Percentiles rank a stretch among this genome's conserved stretches.
phyloP scores from a whole-genome alignment of 2,329 filamentous ascomycete genomes.

The Chaetomiaceae sp. region DNA sequence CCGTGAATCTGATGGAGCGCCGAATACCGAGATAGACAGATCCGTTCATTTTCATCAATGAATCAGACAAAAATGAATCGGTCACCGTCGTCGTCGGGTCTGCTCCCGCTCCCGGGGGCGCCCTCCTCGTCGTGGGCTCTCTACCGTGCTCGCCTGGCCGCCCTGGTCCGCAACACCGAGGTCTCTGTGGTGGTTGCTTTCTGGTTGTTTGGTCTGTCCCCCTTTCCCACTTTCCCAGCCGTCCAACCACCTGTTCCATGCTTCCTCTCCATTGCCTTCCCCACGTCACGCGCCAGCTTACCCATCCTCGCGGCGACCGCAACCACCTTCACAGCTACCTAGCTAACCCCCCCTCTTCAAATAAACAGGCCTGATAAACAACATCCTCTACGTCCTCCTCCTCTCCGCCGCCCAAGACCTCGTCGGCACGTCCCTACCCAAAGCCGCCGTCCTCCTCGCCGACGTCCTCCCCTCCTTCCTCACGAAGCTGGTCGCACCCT shows the following conservation, averaged over 20 bases:
- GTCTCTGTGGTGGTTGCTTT: conserved; percentile 71
- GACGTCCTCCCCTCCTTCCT: conserved; percentile 87
- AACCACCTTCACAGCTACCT: no score
- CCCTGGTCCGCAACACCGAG: conserved; percentile 61
- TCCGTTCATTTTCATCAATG: background rate
- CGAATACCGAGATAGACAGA: background rate
- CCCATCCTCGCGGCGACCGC: no score
- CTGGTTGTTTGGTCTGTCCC: conserved; percentile 79
- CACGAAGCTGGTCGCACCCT: conserved; percentile 82
- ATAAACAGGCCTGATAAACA: conserved; percentile 75
- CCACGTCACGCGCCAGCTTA: no score
- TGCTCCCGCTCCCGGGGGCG: conserved; percentile 48
- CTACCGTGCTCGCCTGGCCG: conserved; percentile 59
- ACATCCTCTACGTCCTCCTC: conserved; percentile 95
- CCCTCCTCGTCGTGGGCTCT: conserved; percentile 65
- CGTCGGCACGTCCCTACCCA: conserved; percentile 78
- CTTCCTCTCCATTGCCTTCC: background rate
- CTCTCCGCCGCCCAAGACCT: conserved; percentile 93
- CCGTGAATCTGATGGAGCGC: background rate
- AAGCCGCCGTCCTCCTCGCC: conserved; percentile 86
- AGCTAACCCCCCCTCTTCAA: background rate
- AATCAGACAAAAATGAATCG: conserved; percentile 25
- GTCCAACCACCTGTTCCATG: background rate
- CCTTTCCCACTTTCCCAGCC: background rate
- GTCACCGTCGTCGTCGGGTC: conserved; percentile 38